Evolutionary conservation across 805 yeast genomes (phyloP).

Genomic region (Clavispora santaluciae): DNA sequence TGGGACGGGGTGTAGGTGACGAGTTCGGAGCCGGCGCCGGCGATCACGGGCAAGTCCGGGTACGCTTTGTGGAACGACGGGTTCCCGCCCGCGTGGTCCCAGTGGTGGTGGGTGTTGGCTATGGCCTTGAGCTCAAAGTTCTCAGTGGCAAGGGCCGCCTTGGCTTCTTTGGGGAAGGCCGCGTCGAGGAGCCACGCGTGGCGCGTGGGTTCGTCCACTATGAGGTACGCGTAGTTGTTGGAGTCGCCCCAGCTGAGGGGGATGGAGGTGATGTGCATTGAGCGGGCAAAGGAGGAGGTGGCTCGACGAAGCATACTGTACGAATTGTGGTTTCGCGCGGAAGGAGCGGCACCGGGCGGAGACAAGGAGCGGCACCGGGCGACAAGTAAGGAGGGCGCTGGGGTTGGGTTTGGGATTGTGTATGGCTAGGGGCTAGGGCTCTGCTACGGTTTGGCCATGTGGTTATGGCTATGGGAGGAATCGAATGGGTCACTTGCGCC

Average conservation of each 20-base stretch:
- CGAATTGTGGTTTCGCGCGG: too few relatives aligned
- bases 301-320: not conserved
- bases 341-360: too few relatives aligned
- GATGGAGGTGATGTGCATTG: constrained; percentile 76
- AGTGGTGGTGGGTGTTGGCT: constrained; percentile 95
- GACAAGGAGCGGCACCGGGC: too few relatives aligned
- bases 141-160: constrained; percentile 40
- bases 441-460: too few relatives aligned
- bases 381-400: too few relatives aligned
- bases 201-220: constrained; percentile 61
- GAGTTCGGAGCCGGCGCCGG: constrained; percentile 75
- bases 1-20: constrained; percentile 71
- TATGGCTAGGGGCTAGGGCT: too few relatives aligned
- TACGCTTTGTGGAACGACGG: constrained; percentile 35
- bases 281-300: constrained; percentile 2
- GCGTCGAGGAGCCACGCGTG: constrained; percentile 88
- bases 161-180: constrained; percentile 71
- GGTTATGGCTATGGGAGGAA: too few relatives aligned
- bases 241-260: constrained; percentile 96
- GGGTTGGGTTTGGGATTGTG: too few relatives aligned
- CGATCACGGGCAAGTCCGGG: constrained; percentile 61
- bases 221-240: constrained; percentile 81
- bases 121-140: constrained; percentile 60
- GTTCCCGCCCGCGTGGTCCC: constrained; percentile 93
- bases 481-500: too few relatives aligned